A percentile compares a stretch with the other conserved stretches of the same genome.
phyloP scores from a whole-genome alignment of 2,329 filamentous ascomycete species.

The Sarocladium strictum region DNA sequence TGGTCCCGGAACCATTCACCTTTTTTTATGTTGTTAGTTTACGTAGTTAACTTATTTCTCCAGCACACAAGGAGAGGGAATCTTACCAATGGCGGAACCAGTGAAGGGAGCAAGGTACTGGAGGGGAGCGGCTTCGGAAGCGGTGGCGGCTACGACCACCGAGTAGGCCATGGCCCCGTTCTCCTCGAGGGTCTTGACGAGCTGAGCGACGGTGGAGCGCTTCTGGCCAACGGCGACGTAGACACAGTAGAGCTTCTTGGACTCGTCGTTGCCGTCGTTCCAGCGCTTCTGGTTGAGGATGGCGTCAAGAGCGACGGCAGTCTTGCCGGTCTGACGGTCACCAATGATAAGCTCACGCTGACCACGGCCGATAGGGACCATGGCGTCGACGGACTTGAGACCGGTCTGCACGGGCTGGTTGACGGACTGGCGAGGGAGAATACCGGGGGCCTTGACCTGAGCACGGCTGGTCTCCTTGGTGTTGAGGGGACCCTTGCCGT shows the following conservation, averaged over 20 bases:
- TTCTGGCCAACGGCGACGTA: constrained; percentile 99
- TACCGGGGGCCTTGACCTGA: constrained; percentile 98
- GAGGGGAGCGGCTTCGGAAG: constrained; percentile 91
- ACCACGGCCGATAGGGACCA: constrained; percentile 99
- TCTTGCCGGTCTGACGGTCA: constrained; percentile 99
- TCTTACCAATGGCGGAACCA: constrained; percentile 48
- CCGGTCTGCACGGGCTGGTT: constrained; percentile 98
- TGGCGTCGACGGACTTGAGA: constrained; percentile 98
- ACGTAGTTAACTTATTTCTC: too few relatives aligned
- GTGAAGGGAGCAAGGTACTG: constrained; percentile 96
- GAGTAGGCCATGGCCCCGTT: constrained; percentile 99
- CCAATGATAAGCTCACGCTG: constrained; percentile 99
- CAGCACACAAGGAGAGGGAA: too few relatives aligned
- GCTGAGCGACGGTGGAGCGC: constrained; percentile 97
- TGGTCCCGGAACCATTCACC: constrained; percentile 76
- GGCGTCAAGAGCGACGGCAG: constrained; percentile 93
- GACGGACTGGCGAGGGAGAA: constrained; percentile 94
- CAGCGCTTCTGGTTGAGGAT: constrained; percentile 99
- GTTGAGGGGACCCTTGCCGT: constrained; percentile 97
- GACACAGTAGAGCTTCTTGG: constrained; percentile 98
- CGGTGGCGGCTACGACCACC: constrained; percentile 89
- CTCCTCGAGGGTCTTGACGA: constrained; percentile 99
- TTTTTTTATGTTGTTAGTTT: too few relatives aligned
- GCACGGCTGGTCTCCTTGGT: constrained; percentile 89
- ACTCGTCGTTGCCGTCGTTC: constrained; percentile 83